Evolutionary conservation across 352 stramenopile species (phyloP).

Genomic region (Phytophthora sojae): DNA sequence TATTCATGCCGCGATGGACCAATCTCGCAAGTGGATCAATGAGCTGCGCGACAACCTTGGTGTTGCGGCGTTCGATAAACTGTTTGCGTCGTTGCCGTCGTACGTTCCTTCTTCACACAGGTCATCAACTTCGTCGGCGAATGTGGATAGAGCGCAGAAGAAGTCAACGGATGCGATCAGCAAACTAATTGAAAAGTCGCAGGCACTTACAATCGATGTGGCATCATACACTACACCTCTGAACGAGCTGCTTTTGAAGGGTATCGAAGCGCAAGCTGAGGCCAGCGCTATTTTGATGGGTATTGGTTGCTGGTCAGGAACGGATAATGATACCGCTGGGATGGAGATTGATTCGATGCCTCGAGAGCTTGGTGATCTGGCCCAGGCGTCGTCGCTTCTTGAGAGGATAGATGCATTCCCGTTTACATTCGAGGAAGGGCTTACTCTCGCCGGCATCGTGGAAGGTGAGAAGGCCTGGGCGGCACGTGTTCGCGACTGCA

Average conservation of each 20-base stretch:
- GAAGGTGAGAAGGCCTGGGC: constrained; percentile 71
- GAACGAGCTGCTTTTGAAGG: constrained; percentile 62
- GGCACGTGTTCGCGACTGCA: constrained; percentile 71
- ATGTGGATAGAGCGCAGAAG: constrained; percentile 62
- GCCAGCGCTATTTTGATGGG: constrained; percentile 59
- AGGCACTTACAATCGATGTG: constrained; percentile 70
- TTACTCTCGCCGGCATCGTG: constrained; percentile 64
- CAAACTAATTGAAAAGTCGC: constrained; percentile 73
- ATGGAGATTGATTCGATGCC: constrained; percentile 35
- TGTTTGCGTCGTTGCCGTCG: constrained; percentile 50
- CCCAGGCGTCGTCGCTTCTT: constrained; percentile 59
- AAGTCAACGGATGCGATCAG: constrained; percentile 65
- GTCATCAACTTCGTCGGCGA: constrained; percentile 24
- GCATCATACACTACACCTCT: constrained; percentile 67
- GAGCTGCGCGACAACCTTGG: constrained; percentile 80
- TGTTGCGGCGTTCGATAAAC: constrained; percentile 62
- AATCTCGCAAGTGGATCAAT: constrained; percentile 76
- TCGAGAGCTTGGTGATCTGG: constrained; percentile 51
- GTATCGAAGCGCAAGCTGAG: constrained; percentile 55
- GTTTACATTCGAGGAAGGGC: constrained; percentile 77
- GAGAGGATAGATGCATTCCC: constrained; percentile 75
- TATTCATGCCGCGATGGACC: constrained; percentile 75
- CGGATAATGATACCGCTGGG: constrained; percentile 6
- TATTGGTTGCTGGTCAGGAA: constrained; percentile 52
- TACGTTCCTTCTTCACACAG: constrained; percentile 38